Evolutionary conservation across 306 rosid genomes (phyloP).

Genomic region (Cucumis melo): DNA sequence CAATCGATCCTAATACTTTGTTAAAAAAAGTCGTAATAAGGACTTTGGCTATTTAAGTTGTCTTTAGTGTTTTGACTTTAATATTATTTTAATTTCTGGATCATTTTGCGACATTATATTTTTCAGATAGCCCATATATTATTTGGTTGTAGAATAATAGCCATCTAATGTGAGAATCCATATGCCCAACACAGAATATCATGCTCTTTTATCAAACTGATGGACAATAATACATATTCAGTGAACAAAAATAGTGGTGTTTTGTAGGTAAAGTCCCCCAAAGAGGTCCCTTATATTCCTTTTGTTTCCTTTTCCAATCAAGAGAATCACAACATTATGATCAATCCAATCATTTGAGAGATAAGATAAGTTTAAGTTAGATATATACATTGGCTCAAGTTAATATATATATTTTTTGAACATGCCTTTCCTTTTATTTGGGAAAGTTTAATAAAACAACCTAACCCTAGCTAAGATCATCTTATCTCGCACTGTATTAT

Average conservation of each 20-base stretch:
- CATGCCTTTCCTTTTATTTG: not conserved
- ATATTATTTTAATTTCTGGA: not conserved
- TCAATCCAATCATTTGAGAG: conserved; percentile 9
- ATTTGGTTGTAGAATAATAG: not conserved
- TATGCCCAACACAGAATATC: not conserved
- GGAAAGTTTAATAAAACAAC: not conserved
- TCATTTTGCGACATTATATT: too few species aligned
- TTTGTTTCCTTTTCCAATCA: not conserved
- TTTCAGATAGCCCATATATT: not conserved
- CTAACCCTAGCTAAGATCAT: not conserved
- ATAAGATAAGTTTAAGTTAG: conserved; percentile 14
- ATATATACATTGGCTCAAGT: conserved; percentile 1
- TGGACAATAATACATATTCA: not conserved
- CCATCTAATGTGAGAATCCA: conserved; percentile 7
- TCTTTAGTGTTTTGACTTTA: not conserved
- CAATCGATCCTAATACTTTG: too few species aligned
- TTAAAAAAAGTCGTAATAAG: too few species aligned
- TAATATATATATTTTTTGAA: not conserved
- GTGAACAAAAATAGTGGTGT: conserved; percentile 10
- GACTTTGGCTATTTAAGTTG: not conserved
- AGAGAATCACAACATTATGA: not conserved
- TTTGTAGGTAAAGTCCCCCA: conserved; percentile 2
- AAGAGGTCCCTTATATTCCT: not conserved
- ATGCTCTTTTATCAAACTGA: not conserved
- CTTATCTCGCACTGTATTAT: not conserved